Conservation (phyloP, 352 stramenopile species). For the Globisporangium iwayamae region DNA sequence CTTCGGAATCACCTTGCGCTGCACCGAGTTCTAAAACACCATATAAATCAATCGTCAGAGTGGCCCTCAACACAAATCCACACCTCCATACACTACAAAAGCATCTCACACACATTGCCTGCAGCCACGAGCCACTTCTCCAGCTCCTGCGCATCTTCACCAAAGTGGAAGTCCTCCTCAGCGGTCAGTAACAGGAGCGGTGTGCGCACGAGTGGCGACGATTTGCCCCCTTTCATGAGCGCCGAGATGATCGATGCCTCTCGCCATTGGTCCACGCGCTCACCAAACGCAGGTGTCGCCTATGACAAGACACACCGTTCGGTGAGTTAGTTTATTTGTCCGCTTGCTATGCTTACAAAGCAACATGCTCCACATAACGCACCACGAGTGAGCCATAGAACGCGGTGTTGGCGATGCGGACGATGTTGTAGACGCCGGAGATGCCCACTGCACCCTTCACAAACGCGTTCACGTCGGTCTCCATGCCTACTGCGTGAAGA, state of each 20-base stretch:
- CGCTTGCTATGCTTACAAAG: no score
- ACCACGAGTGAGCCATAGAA: slow-evolving; percentile 67
- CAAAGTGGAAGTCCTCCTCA: slow-evolving; percentile 80
- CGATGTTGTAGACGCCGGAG: slow-evolving; percentile 85
- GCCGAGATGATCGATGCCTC: slow-evolving; percentile 60
- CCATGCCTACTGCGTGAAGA: slow-evolving; percentile 32
- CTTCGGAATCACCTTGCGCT: slow-evolving; percentile 38
- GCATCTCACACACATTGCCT: slow-evolving; percentile 41
- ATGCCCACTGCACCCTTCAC: slow-evolving; percentile 67
- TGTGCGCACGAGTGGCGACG: slow-evolving; percentile 44
- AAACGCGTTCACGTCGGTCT: slow-evolving; percentile 27
- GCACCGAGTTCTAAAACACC: slow-evolving; percentile 27
- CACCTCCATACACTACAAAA: background rate
- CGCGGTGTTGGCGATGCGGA: slow-evolving; percentile 65
- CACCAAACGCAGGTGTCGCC: slow-evolving; percentile 64
- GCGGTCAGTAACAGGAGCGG: slow-evolving; percentile 64
- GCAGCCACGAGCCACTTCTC: slow-evolving; percentile 48
- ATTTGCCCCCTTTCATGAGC: slow-evolving; percentile 30
- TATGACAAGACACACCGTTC: slow-evolving; percentile 8
- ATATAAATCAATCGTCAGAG: slow-evolving; percentile 8
- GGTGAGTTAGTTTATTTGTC: background rate
- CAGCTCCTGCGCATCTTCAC: slow-evolving; percentile 63
- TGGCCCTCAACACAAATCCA: background rate
- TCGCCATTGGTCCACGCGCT: slow-evolving; percentile 61
- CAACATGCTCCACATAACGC: background rate